These are phyloP conservation scores for Trametes hirsuta DNA, from an alignment of 1,284 basidiomycete genomes.

Conservation along the genomic window DNA sequence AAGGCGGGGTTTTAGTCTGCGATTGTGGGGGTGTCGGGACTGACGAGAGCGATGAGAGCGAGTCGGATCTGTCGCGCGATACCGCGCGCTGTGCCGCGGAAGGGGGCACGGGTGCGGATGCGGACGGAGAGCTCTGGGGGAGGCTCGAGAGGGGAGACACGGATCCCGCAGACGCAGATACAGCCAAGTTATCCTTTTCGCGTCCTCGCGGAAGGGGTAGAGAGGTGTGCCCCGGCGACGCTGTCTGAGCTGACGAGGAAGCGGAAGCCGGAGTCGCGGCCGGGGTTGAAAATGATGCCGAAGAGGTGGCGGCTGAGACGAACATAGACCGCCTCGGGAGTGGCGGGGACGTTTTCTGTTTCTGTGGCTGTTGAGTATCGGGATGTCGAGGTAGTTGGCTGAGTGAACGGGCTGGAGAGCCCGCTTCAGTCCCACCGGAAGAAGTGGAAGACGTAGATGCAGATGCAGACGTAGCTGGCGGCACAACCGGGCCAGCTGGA, in stretches of 20 bases:
- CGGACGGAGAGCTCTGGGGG: background rate
- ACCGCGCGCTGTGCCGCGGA: too few species aligned
- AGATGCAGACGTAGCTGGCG: background rate
- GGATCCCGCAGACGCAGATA: background rate
- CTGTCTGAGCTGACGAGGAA: background rate
- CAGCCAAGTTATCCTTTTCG: background rate
- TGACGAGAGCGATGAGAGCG: conserved; percentile 8
- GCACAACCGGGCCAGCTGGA: background rate
- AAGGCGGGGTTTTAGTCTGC: background rate
- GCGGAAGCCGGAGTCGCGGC: background rate
- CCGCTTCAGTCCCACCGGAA: background rate
- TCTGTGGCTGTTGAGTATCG: too few species aligned
- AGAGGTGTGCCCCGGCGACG: background rate
- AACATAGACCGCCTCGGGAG: background rate
- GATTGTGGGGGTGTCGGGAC: background rate
- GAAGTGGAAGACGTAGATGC: background rate
- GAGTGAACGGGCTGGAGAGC: background rate
- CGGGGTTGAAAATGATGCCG: background rate
- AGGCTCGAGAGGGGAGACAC: background rate
- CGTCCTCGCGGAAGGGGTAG: background rate
- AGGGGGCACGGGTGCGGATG: background rate
- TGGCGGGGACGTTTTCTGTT: background rate
- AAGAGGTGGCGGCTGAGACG: background rate
- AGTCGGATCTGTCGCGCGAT: background rate
- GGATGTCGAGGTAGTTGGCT: background rate